Evolutionary conservation across 345 rosid genomes (phyloP).

Genomic region (Populus deltoides): DNA sequence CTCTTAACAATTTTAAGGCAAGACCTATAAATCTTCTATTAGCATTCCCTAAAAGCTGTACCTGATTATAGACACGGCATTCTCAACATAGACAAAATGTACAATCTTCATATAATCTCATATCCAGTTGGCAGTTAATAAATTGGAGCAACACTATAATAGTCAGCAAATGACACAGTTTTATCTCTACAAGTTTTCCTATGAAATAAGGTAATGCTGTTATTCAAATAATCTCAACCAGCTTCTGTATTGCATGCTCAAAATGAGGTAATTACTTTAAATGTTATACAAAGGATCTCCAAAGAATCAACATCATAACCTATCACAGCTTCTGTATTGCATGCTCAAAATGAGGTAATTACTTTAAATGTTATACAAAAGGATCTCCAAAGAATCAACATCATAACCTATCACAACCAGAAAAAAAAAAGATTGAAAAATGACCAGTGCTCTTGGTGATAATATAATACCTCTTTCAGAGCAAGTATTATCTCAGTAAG

Average conservation of each 20-base stretch:
- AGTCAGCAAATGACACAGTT: not conserved
- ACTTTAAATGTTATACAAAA: not conserved
- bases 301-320: not conserved
- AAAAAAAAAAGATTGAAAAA: not conserved
- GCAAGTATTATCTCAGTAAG: slow-evolving; percentile 87
- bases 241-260: not conserved
- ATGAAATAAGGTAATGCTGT: not conserved
- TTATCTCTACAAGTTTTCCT: not conserved
- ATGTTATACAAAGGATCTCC: not conserved
- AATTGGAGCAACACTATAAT: not conserved
- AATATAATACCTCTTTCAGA: slow-evolving; percentile 76
- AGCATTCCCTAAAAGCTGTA: not conserved
- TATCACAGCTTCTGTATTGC: not conserved
- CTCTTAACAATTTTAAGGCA: not conserved
- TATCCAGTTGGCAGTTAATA: not conserved
- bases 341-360: not conserved
- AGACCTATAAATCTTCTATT: not conserved
- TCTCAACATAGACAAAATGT: not conserved
- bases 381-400: not conserved
- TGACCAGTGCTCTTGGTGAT: not conserved
- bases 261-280: not conserved
- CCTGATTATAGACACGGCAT: not conserved
- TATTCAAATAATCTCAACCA: not conserved
- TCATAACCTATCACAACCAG: not conserved
- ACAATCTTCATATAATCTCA: not conserved